These are phyloP conservation scores for Podaxis sp. DNA, from an alignment of 768 basidiomycete genomes.

Conservation along the genomic window DNA sequence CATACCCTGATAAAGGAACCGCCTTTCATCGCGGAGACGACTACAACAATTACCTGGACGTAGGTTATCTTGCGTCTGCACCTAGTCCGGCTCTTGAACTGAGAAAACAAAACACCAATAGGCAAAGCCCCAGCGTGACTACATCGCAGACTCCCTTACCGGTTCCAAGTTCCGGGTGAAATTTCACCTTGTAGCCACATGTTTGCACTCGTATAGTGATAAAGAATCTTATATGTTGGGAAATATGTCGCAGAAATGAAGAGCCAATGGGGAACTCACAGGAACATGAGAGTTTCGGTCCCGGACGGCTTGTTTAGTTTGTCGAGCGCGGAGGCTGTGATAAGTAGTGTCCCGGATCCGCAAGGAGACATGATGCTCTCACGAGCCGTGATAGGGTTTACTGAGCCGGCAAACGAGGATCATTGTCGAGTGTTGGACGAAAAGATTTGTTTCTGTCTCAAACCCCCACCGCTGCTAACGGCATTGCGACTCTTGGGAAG, in stretches of 20 bases:
- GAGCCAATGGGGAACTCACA: neutral
- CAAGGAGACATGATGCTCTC: neutral
- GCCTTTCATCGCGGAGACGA: slow-evolving; percentile 1
- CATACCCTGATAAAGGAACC: neutral
- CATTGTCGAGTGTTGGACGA: neutral
- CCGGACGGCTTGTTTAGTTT: neutral
- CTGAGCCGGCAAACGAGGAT: neutral
- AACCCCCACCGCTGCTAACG: no score
- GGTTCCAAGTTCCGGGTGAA: neutral
- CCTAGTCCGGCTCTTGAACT: neutral
- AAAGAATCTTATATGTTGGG: neutral
- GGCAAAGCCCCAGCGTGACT: slow-evolving; percentile 2
- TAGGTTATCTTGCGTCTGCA: neutral
- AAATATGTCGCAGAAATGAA: neutral
- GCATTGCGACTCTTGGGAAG: no score
- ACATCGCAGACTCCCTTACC: neutral
- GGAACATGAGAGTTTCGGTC: no score
- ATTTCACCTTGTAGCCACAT: neutral
- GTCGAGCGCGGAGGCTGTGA: neutral
- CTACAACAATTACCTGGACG: slow-evolving; percentile 11
- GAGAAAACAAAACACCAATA: neutral
- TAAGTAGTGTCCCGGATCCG: neutral
- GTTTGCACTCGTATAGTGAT: neutral
- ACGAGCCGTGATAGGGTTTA: neutral
- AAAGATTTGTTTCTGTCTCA: no score